Conservation (phyloP, 1,284 basidiomycete species). For the Kwoniella shivajii region DNA sequence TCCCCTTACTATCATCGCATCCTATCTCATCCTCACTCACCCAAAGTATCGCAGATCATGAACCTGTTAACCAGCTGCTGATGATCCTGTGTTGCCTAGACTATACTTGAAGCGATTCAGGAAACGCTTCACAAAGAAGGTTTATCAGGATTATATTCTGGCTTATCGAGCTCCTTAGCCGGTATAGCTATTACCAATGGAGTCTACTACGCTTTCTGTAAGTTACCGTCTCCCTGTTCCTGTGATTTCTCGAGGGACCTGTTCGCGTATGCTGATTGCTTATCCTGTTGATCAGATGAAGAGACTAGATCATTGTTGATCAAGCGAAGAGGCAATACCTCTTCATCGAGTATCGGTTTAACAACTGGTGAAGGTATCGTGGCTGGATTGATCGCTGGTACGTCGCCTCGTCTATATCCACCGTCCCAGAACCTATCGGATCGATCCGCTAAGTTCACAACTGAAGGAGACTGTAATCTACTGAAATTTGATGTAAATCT, state of each 20-base stretch:
- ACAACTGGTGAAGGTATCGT: conserved; percentile 86
- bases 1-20: neutral
- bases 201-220: conserved; percentile 52
- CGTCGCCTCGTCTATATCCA: conserved; percentile 1
- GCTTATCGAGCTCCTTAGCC: conserved; percentile 79
- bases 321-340: conserved; percentile 57
- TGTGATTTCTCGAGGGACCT: neutral
- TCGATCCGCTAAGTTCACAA: neutral
- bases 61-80: neutral
- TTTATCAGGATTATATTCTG: conserved; percentile 80
- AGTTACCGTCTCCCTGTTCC: conserved; percentile 13
- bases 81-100: conserved; percentile 28
- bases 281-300: conserved; percentile 57
- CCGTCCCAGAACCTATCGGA: neutral
- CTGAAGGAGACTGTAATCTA: no score
- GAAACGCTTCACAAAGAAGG: conserved; percentile 86
- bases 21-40: neutral
- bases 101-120: conserved; percentile 56
- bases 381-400: conserved; percentile 83
- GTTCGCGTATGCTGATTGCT: neutral
- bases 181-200: conserved; percentile 95
- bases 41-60: neutral
- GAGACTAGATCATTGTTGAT: conserved; percentile 56
- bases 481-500: neutral
- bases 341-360: conserved; percentile 62